phyloP scores from a whole-genome alignment of 2,329 filamentous ascomycete genomes.

The Ustulina deusta region DNA sequence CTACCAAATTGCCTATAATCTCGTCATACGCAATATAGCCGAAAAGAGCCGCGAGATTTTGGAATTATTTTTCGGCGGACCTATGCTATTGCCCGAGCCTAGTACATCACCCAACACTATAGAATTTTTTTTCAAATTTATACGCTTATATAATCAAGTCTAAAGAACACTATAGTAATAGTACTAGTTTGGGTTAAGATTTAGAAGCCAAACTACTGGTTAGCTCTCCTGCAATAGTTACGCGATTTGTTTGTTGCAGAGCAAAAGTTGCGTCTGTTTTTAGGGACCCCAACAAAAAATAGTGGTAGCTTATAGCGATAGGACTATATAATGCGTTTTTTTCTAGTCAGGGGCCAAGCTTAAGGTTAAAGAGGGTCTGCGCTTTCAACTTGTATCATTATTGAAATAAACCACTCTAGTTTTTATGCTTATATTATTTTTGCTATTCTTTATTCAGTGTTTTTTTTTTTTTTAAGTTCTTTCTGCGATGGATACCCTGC shows the following conservation, averaged over 20 bases:
- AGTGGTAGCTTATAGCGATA: slow-evolving; percentile 38
- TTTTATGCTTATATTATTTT: too few species aligned
- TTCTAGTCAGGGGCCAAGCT: slow-evolving; percentile 22
- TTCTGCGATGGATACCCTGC: too few species aligned
- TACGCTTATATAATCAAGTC: slow-evolving; percentile 23
- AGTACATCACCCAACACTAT: slow-evolving; percentile 27
- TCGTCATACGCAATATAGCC: slow-evolving; percentile 22
- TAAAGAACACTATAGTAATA: background rate
- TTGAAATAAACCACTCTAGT: slow-evolving; percentile 27
- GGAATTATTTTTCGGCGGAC: slow-evolving; percentile 34
- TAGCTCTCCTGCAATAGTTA: slow-evolving; percentile 29
- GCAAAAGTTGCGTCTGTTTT: slow-evolving; percentile 29
- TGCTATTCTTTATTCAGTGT: too few species aligned
- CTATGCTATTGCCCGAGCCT: slow-evolving; percentile 33
- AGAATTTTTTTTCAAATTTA: slow-evolving; percentile 19
- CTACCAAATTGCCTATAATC: slow-evolving; percentile 23
- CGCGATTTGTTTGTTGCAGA: slow-evolving; percentile 35
- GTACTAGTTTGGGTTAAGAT: slow-evolving; percentile 17
- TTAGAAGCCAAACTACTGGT: slow-evolving; percentile 23
- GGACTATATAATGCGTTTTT: slow-evolving; percentile 34
- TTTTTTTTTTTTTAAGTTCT: too few species aligned
- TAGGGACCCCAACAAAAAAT: slow-evolving; percentile 17
- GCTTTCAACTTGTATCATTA: slow-evolving; percentile 35
- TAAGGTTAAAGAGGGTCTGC: slow-evolving; percentile 33
- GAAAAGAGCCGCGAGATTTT: slow-evolving; percentile 31